Conservation (phyloP, 1,139 yeast species). For the Tardiomyces depauwii region DNA sequence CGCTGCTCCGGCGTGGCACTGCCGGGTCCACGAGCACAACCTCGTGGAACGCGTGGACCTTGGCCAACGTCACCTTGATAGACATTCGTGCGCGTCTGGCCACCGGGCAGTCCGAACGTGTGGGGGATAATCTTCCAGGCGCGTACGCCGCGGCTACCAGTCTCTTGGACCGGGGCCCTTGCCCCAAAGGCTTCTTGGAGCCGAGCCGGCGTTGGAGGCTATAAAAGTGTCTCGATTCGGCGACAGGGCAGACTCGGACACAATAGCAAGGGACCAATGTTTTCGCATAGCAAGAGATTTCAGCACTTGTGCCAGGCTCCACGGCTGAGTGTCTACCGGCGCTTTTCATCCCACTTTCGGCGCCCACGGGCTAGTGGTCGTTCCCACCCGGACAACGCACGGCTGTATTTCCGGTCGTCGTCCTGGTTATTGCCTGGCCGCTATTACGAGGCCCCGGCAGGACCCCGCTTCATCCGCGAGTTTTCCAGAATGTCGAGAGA, state of each 20-base stretch:
- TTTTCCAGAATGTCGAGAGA: neutral
- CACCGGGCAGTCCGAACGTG: too few relatives aligned
- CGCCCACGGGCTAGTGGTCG: slow-evolving; percentile 6
- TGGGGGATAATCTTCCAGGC: too few relatives aligned
- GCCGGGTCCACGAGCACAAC: slow-evolving; percentile 7
- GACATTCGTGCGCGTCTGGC: too few relatives aligned
- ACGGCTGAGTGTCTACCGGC: too few relatives aligned
- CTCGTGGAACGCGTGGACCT: neutral
- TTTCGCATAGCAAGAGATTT: too few relatives aligned
- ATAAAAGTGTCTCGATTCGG: too few relatives aligned
- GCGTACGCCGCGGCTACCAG: too few relatives aligned
- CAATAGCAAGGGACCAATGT: too few relatives aligned
- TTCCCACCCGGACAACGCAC: slow-evolving; percentile 10
- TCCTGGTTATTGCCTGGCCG: neutral
- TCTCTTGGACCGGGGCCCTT: too few relatives aligned
- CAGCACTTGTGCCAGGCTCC: too few relatives aligned
- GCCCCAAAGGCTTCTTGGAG: neutral
- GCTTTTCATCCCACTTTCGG: slow-evolving; percentile 6
- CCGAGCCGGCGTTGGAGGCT: too few relatives aligned
- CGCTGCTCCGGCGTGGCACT: slow-evolving; percentile 14
- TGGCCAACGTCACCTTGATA: neutral
- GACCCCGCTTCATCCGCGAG: neutral
- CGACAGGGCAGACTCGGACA: too few relatives aligned
- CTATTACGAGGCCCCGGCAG: neutral
- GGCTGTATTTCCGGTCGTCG: neutral